A percentile compares a stretch with the other conserved stretches of the same genome.
phyloP scores from a whole-genome alignment of 495 filamentous ascomycete species.

The Neurospora cerealis region DNA sequence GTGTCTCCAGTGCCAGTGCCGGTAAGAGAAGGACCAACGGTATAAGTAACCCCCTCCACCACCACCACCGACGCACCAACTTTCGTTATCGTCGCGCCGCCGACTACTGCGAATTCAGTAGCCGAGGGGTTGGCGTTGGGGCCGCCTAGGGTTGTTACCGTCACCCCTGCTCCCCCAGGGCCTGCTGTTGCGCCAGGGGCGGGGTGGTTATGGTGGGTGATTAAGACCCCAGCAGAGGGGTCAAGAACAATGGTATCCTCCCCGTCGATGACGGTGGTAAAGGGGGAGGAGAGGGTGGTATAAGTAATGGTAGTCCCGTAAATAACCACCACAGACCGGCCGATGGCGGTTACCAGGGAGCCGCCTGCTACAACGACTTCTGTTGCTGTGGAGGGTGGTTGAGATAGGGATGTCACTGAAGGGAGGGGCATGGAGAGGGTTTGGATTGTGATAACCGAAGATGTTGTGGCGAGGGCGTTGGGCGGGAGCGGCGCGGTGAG shows the following conservation, averaged over 20 bases:
- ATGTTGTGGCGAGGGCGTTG: background rate
- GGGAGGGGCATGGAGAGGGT: background rate
- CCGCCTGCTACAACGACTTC: slow-evolving; percentile 36
- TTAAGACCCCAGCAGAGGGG: slow-evolving; percentile 28
- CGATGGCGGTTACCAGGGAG: slow-evolving; percentile 36
- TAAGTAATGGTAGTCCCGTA: slow-evolving; percentile 34
- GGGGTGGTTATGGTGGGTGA: slow-evolving; percentile 12
- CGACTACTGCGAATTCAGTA: slow-evolving; percentile 33
- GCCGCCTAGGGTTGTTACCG: slow-evolving; percentile 31
- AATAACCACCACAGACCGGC: slow-evolving; percentile 32
- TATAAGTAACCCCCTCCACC: slow-evolving; percentile 34
- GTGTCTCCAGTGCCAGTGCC: slow-evolving; percentile 3
- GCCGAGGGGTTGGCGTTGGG: slow-evolving; percentile 15
- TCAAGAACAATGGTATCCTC: slow-evolving; percentile 37
- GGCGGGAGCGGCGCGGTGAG: background rate
- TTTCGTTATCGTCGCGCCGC: slow-evolving; percentile 38
- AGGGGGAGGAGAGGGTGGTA: slow-evolving; percentile 12
- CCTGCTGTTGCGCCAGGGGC: background rate
- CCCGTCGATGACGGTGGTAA: slow-evolving; percentile 22
- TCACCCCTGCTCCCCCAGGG: background rate
- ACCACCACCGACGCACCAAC: slow-evolving; percentile 40
- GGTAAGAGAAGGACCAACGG: slow-evolving; percentile 19
- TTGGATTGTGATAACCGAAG: background rate
- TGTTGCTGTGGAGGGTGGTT: background rate
- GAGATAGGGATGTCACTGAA: background rate